Evolutionary conservation across 1,284 basidiomycete species (phyloP), one percentile per base, ranked within the genome.

Genomic region (Quambalaria eucalypti): DNA sequence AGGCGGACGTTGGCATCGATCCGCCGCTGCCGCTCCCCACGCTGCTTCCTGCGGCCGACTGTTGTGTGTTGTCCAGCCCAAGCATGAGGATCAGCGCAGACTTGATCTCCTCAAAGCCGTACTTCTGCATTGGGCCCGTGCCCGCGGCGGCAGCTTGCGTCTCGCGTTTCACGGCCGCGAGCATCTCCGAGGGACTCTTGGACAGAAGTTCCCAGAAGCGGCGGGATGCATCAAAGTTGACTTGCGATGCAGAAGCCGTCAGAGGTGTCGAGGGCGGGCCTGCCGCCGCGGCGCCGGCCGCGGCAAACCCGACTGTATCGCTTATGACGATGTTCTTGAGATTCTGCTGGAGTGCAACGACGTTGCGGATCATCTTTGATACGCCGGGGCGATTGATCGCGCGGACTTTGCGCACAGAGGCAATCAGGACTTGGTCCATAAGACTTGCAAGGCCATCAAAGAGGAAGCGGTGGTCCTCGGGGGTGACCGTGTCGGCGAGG

Each of bases 301-400:
- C 48, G 3, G 60, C 10, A 14, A 65, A 52, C 1, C 21, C 42
- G 2, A 14, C 42, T 6, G 36, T 42, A 31, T 56, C 44, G 16
- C n/a, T 38, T 21, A 56, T 48, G 10, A 62, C 60, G 33, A 74
- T 66, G 56, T 73, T 73, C 71, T 90, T 89, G 64, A 96, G 81
- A 66, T 88, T 87, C 74, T 98, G 93, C 74, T 95, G 91, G 25
- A 98, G 80, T 12, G 92, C 88, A 25, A 91, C 80, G 46, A 96
- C 87, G 76, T 96, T 95, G 42, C 91, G 84, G 66, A 85, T 78
- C 74, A 97, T 87, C 78, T 96, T 96, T 69, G 85, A 84, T 60
- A 91, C 83, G 0, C 93, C 93, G 54, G 85, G 82, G 0, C 79
- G 74, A 65, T 91, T 97, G 12, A 85, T 84, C 14, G 81, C 75